phyloP scores from a whole-genome alignment of 2,329 filamentous ascomycete species.

The Emergomyces orientalis region DNA sequence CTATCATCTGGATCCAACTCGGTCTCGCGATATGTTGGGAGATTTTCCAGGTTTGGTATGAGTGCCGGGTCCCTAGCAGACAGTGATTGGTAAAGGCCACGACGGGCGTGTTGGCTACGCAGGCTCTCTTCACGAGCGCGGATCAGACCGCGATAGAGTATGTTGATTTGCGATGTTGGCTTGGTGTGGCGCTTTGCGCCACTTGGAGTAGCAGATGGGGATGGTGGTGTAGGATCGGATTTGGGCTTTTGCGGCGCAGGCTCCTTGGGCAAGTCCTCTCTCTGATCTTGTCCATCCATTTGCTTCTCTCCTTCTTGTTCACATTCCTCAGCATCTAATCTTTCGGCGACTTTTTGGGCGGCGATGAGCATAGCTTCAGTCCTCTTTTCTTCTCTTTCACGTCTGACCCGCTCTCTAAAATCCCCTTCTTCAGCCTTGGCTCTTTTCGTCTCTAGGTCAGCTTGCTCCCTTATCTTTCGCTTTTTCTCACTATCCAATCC shows the following conservation, averaged over 20 bases:
- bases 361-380: slow-evolving; percentile 61
- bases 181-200: slow-evolving; percentile 28
- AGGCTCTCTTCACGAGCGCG: slow-evolving; percentile 61
- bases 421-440: slow-evolving; percentile 57
- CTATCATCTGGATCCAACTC: slow-evolving; percentile 65
- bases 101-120: slow-evolving; percentile 54
- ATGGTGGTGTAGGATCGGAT: neutral
- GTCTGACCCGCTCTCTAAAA: slow-evolving; percentile 62
- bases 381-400: slow-evolving; percentile 59
- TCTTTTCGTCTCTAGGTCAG: slow-evolving; percentile 50
- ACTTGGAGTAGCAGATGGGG: slow-evolving; percentile 13
- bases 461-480: slow-evolving; percentile 58
- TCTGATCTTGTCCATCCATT: slow-evolving; percentile 12
- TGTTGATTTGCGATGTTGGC: slow-evolving; percentile 58
- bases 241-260: slow-evolving; percentile 2
- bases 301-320: slow-evolving; percentile 21
- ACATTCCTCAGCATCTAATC: slow-evolving; percentile 53
- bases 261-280: slow-evolving; percentile 13
- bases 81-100: slow-evolving; percentile 58
- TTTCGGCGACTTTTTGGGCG: slow-evolving; percentile 75
- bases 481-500: slow-evolving; percentile 78
- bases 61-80: slow-evolving; percentile 20
- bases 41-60: slow-evolving; percentile 21
- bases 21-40: slow-evolving; percentile 45
- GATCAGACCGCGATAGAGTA: slow-evolving; percentile 71